Evolutionary conservation across 2,329 filamentous ascomycete genomes (phyloP), one percentile per base, ranked within the genome.

Genomic region (Sporothrix pseudoabietina): DNA sequence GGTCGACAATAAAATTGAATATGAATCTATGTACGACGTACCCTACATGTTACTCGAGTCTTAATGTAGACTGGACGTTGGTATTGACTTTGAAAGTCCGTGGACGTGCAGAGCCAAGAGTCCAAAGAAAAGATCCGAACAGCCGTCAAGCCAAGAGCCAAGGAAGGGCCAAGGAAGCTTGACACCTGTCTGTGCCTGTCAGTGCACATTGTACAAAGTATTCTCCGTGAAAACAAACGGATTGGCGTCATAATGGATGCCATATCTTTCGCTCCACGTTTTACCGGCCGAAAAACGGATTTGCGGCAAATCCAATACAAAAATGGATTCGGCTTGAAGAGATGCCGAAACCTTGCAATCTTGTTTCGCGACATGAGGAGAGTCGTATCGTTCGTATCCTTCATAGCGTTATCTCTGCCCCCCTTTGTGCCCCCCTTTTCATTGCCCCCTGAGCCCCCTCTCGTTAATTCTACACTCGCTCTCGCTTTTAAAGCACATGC

Each of bases 131-230:
- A 22, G 22, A 44, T 12, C 52, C 22, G 12, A 54, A 22, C 52
- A 22, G 44, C 14, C 44, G 44, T 49, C 12, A 12, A 30, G 52
- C 52, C 52, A 30, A 55, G 52, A 26, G 52, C 52, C n/a, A 55
- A 44, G 39, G 39, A 7, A 44, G 2, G 19, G 61, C 61, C 39
- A 66, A 66, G 61, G 12, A 66, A 66, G 61, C 61, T 66, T 66
- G 22, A 66, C 44, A 66, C 44, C 12, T 49, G 44, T 49, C 12
- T 49, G 44, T 49, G 44, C n/a, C 2, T 4, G 35, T 3, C 2
- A 35, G 35, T 35, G 57, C 30, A 32, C 5, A 39, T 39, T 26
- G 26, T 26, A 26, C 5, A 12, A 66, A 47, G 26, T 26, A 2
- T 66, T 8, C 39, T 66, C 61, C 61, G 39, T 16, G 61, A 47